Conservation (phyloP, 768 basidiomycete species). For the Phaeotremella fagi region DNA sequence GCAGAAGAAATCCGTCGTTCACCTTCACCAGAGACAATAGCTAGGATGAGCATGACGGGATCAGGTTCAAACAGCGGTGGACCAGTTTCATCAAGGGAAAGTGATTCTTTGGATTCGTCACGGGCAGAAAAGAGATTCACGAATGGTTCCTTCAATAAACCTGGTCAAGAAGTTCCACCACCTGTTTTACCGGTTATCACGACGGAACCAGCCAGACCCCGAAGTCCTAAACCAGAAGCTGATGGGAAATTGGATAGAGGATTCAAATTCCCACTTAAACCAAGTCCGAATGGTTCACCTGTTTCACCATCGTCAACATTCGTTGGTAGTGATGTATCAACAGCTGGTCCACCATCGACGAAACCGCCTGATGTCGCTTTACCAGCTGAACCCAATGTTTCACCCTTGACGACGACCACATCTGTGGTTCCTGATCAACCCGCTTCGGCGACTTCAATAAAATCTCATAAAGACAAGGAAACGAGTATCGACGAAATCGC, state of each 20-base stretch:
- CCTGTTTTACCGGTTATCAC: not conserved
- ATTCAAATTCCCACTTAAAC: constrained; percentile 44
- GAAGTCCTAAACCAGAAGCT: constrained; percentile 46
- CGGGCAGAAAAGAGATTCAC: constrained; percentile 22
- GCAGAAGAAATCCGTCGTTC: constrained; percentile 21
- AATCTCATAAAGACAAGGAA: not conserved
- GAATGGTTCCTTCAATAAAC: not conserved
- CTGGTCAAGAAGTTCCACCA: not conserved
- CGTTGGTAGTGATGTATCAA: not conserved
- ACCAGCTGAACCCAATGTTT: not conserved
- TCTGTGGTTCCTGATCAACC: not conserved
- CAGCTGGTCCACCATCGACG: not conserved
- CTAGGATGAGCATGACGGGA: constrained; percentile 43
- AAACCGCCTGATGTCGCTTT: not conserved
- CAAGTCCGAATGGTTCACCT: not conserved
- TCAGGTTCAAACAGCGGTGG: constrained; percentile 2
- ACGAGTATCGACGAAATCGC: not conserved
- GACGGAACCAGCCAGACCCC: constrained; percentile 25
- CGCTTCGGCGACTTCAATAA: not conserved
- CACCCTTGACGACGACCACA: not conserved
- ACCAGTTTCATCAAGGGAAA: not conserved
- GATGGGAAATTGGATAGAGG: constrained; percentile 44
- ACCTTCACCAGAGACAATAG: constrained; percentile 45
- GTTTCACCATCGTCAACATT: not conserved
- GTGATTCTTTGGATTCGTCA: not conserved